These are phyloP conservation scores for Colletotrichum camelliae DNA, from an alignment of 2,329 filamentous ascomycete genomes.

Conservation along the genomic window DNA sequence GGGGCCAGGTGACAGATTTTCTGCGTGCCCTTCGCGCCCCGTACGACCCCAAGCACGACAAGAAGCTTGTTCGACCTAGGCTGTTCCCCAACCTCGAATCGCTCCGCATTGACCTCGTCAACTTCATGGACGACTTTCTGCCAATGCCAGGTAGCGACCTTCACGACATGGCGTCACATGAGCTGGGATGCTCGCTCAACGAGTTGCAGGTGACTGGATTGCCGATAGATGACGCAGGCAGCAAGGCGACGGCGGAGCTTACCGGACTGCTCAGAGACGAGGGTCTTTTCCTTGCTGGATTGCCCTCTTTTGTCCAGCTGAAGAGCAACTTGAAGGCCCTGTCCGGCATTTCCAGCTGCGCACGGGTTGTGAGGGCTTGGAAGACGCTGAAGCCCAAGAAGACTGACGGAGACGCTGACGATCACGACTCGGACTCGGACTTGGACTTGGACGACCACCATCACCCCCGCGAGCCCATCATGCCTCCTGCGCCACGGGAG, in stretches of 20 bases:
- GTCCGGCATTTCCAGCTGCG: slow-evolving; percentile 42
- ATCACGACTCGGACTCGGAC: slow-evolving; percentile 26
- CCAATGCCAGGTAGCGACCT: slow-evolving; percentile 51
- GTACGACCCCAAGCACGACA: slow-evolving; percentile 46
- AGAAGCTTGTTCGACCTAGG: slow-evolving; percentile 37
- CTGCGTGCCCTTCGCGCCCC: slow-evolving; percentile 56
- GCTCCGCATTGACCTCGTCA: slow-evolving; percentile 60
- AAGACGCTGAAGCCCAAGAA: slow-evolving; percentile 31
- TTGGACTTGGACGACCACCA: slow-evolving; percentile 29
- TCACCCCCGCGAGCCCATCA: slow-evolving; percentile 34
- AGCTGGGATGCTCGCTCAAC: slow-evolving; percentile 57
- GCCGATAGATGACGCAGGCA: slow-evolving; percentile 53
- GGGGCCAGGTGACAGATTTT: slow-evolving; percentile 60
- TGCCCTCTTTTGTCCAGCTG: slow-evolving; percentile 47
- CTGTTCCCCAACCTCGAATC: slow-evolving; percentile 53
- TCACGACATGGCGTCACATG: slow-evolving; percentile 58
- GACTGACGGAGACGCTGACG: slow-evolving; percentile 26
- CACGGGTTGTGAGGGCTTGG: slow-evolving; percentile 52
- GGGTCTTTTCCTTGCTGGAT: slow-evolving; percentile 54
- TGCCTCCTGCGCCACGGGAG: slow-evolving; percentile 47
- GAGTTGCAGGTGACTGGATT: slow-evolving; percentile 59
- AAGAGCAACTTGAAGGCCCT: slow-evolving; percentile 45
- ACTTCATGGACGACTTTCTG: slow-evolving; percentile 53
- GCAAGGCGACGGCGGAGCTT: slow-evolving; percentile 52
- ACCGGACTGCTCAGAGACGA: slow-evolving; percentile 59